These are phyloP conservation scores for Myriosclerotinia duriaeana DNA, from an alignment of 2,329 filamentous ascomycete species.

Conservation along the genomic window DNA sequence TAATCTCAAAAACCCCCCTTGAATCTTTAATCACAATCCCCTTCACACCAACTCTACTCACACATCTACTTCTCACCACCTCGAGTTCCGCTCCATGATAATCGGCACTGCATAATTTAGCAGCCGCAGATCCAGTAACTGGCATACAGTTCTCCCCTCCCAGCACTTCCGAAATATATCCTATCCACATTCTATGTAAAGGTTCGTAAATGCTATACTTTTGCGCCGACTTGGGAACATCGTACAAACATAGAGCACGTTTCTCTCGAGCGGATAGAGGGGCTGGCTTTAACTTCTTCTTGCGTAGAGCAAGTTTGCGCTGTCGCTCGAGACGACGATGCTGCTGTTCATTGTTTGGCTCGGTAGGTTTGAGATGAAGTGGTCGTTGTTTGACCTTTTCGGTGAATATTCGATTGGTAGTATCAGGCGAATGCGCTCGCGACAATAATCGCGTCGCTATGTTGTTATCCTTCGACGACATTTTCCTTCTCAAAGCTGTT, in stretches of 20 bases:
- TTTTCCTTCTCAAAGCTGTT: conserved; percentile 3
- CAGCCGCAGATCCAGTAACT: conserved; percentile 51
- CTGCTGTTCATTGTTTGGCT: conserved; percentile 53
- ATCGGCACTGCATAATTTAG: conserved; percentile 80
- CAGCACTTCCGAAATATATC: conserved; percentile 81
- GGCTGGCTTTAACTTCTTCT: conserved; percentile 53
- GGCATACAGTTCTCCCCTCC: conserved; percentile 29
- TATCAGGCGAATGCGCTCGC: conserved; percentile 75
- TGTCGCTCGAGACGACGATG: conserved; percentile 42
- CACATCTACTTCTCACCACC: conserved; percentile 79
- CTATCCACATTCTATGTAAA: conserved; percentile 75
- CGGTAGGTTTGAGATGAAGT: conserved; percentile 71
- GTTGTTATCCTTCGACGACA: conserved; percentile 29
- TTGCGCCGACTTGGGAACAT: conserved; percentile 66
- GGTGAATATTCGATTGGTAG: conserved; percentile 68
- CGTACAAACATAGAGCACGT: conserved; percentile 69
- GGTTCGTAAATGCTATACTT: conserved; percentile 76
- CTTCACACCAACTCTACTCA: conserved; percentile 75
- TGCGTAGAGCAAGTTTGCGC: conserved; percentile 43
- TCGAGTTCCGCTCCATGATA: conserved; percentile 84
- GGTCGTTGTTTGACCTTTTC: conserved; percentile 83
- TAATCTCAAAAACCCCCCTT: conserved; percentile 80
- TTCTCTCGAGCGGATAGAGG: conserved; percentile 81
- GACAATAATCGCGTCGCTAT: conserved; percentile 56
- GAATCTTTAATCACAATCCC: conserved; percentile 90